Base-by-base conservation (phyloP, 1,284 basidiomycete genomes). In the Coriolopsis trogii region DNA sequence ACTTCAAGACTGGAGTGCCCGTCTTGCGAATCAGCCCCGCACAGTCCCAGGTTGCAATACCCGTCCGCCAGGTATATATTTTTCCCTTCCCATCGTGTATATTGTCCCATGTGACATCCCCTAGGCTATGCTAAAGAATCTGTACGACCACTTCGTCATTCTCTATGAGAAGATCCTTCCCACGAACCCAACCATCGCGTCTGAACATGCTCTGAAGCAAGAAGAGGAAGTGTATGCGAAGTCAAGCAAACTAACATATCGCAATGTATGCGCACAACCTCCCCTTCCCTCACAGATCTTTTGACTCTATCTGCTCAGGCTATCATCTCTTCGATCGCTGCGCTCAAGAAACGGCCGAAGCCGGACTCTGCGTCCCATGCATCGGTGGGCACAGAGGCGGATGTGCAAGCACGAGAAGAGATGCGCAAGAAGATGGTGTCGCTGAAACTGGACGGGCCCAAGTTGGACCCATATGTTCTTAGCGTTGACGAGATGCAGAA, bases 371-470 rank as follows among this genome's bases (percentile, higher is more conserved):
- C 80, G 18, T 73, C 77, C 1, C 88, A 93, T 63, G 76, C 82
- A 0, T 94, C 91, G 3, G 82, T 95, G 23, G 94, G 95, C 3
- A 95, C 93, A 0, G 83, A 93, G 49, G 79, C 72, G 9, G 84
- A 91, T 13, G 71, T 90, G 26, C 71, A 74, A 9, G 74, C 75
- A 12, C 84, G 86, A 15, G 71, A 70, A 26, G 85, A 87, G 58
- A 75, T 78, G 8, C 79, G 77, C 31, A 87, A 86, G 55, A 75
- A 81, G 23, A 69, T 86, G 3, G 68, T 80, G 26, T 70, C 80
- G 4, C 73, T 90, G 6, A 74, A 70, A n/a, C 71, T 94, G 43
- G 82, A 85, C 0, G 70, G 70, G 3, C 58, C 72, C 3, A 63
- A 79, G 21, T 70, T 95, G n/a, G 72, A 81, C 45, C 73, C 77